Conservation (phyloP, 495 filamentous ascomycete genomes). For the Lasiosphaeria hispida region DNA sequence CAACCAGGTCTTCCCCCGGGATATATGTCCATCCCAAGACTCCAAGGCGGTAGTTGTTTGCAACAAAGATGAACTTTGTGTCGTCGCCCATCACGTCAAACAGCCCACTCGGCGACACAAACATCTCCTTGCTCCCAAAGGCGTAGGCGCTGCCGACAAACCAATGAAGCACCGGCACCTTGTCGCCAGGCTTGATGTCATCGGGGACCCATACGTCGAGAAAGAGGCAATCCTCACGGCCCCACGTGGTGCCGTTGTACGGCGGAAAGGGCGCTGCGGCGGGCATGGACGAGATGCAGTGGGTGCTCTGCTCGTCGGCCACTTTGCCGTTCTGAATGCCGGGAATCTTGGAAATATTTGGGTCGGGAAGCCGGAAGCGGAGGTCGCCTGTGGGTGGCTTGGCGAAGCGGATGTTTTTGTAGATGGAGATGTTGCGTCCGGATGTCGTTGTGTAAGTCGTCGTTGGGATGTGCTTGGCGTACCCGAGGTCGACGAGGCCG, state of each 20-base stretch:
- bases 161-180: constrained; percentile 9
- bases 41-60: constrained; percentile 11
- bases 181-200: neutral
- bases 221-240: constrained; percentile 12
- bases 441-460: constrained; percentile 6
- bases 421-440: constrained; percentile 3
- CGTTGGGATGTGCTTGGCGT: constrained; percentile 13
- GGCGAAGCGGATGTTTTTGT: constrained; percentile 18
- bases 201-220: constrained; percentile 15
- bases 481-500: too few species aligned
- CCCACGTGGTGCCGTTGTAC: constrained; percentile 14
- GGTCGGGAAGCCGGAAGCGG: constrained; percentile 8
- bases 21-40: constrained; percentile 1
- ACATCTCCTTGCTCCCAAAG: constrained; percentile 15
- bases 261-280: neutral
- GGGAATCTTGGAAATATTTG: too few species aligned
- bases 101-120: neutral
- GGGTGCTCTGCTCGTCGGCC: neutral
- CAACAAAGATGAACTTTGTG: constrained; percentile 10
- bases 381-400: constrained; percentile 7
- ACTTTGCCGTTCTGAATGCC: constrained; percentile 9
- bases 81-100: constrained; percentile 7
- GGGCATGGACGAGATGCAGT: constrained; percentile 12
- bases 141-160: constrained; percentile 9
- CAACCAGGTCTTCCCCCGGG: neutral